Base-by-base conservation (phyloP, 805 yeast genomes). In the Candida glaebosa region DNA sequence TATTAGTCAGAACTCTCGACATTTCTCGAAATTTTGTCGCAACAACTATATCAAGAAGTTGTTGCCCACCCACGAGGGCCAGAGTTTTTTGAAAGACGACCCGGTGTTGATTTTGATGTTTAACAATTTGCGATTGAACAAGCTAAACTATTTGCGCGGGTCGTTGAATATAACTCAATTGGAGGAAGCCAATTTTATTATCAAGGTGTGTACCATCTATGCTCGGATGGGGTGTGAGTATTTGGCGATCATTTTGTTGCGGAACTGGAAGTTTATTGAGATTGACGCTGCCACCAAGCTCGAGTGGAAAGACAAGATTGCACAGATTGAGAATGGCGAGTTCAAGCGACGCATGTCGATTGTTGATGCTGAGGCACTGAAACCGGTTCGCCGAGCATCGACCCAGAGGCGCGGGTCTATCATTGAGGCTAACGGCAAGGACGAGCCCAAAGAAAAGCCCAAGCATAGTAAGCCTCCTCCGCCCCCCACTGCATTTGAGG, bases 201-300 rank as follows among this genome's bases (percentile, higher is more conserved):
- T 77, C 9, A 77, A 81, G 47, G 83, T 82, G 5, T 73, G 85
- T 5, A 66, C 74, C 28, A 82, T 88, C 46, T 86, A 88, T 53
- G 72, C 79, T 12, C 70, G 95, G 43, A 87, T 90, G 96, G 98
- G 98, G 0, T 90, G 98, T 63, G 95, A 90, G 52, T 77, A 81
- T 45, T 59, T 91, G 32, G 81, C 89, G 0, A 55, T 86, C 18
- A 73, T 79, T 39, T 58, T 89, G 35, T 67, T 84, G 1, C 69
- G 68, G 37, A 78, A 76, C 45, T 90, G 96, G 96, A 63, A 64
- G 22, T 89, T 88, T 54, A 41, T 50, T 31, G 46, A 49, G 30
- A 46, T 38, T 19, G 52, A 47, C 12, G 35, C 20, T 16, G 40
- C 37, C 31, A 44, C 36, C 34, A 39, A 42, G 16, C 22, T 42